Evolutionary conservation across 805 yeast species (phyloP), one percentile per base, ranked within the genome.

Genomic region (Lipomyces yamadae): DNA sequence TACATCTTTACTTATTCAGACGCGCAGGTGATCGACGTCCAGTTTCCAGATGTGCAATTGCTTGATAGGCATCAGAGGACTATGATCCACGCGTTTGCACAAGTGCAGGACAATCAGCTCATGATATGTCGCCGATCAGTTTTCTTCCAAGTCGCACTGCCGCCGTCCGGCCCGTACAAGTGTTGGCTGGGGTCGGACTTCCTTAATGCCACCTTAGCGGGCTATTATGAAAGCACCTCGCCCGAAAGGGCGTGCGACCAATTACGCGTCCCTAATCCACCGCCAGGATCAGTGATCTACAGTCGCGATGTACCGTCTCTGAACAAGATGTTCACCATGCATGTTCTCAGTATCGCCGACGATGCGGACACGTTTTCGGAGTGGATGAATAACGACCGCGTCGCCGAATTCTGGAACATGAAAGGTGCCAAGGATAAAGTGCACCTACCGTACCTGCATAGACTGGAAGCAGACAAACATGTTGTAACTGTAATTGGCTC

Each of bases 301-400:
- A 50, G 30, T 29, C 70, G 75, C 6, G 66, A 65, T 48, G 69
- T 73, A 15, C 73, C 71, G 7, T 57, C 65, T 35, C 57, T 73
- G 8, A 45, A 48, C n/a, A 58, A 59, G 55, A 34, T 39, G 13
- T 62, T 73, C 54, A 57, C 57, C 10, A 54, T 73, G 29, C 60
- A 53, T n/a, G 58, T 34, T 37, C 52, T 67, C 10, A 64, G 64
- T 58, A 61, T 48, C 6, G 52, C 56, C 4, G 60, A 54, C 10
- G 68, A 73, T 33, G 54, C 59, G n/a, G 66, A 42, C 1, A 39
- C 45, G 33, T 73, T 73, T 58, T 56, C 65, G 2, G 60, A 35
- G 30, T 73, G 75, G 75, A 72, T 72, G 73, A 69, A 72, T 63
- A 60, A 58, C 55, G 72, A 72, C 35, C 66, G 75, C 10, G 75